phyloP scores from a whole-genome alignment of 768 basidiomycete species.

The Amanita muscaria region DNA sequence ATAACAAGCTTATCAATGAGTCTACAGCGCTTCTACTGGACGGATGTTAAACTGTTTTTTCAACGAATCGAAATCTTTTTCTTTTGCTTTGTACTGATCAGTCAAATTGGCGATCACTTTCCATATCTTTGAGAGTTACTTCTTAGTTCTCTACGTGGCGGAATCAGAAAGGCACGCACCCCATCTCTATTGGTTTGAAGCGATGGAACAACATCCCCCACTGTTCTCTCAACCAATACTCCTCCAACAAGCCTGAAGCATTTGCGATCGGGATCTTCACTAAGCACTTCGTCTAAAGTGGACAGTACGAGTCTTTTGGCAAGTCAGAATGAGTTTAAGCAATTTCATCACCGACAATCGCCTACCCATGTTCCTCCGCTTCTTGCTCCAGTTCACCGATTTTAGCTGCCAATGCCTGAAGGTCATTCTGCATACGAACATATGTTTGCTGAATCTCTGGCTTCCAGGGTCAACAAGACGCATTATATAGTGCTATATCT shows the following conservation, averaged over 20 bases:
- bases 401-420: slow-evolving; percentile 87
- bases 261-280: slow-evolving; percentile 82
- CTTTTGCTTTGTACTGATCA: slow-evolving; percentile 85
- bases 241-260: slow-evolving; percentile 97
- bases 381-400: slow-evolving; percentile 96
- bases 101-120: slow-evolving; percentile 70
- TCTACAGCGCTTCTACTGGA: slow-evolving; percentile 27
- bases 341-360: slow-evolving; percentile 10
- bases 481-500: slow-evolving; percentile 9
- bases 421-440: slow-evolving; percentile 74
- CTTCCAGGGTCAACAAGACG: slow-evolving; percentile 35
- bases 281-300: slow-evolving; percentile 76
- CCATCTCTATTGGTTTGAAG: slow-evolving; percentile 85
- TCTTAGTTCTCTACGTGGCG: slow-evolving; percentile 1
- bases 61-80: slow-evolving; percentile 73
- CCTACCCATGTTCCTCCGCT: slow-evolving; percentile 89
- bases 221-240: slow-evolving; percentile 90
- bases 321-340: background rate
- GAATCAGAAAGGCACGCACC: slow-evolving; percentile 35
- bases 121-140: slow-evolving; percentile 50
- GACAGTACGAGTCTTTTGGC: slow-evolving; percentile 61
- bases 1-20: no score
- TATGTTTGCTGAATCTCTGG: slow-evolving; percentile 83
- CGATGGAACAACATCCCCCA: slow-evolving; percentile 87
- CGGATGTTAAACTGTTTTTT: slow-evolving; percentile 73